Percentiles rank a stretch among this genome's conserved stretches.
Conservation (phyloP, 2,329 filamentous ascomycete genomes). For the Talaromyces pinophilus region DNA sequence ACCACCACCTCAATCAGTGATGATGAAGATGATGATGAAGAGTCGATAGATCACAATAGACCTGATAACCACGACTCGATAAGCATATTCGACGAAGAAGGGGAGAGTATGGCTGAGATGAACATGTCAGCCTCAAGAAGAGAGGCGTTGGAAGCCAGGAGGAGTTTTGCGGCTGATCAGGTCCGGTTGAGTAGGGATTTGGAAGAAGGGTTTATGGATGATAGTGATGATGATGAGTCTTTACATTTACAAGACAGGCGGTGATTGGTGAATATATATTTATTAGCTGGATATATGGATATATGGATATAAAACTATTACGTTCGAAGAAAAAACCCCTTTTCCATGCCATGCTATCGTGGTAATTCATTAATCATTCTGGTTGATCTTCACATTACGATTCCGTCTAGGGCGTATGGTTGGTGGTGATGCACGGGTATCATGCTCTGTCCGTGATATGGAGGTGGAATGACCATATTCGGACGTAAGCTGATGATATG, state of each 20-base stretch:
- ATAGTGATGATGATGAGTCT: constrained; percentile 64
- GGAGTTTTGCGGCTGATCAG: constrained; percentile 42
- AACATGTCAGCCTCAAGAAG: constrained; percentile 55
- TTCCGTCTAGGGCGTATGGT: neutral
- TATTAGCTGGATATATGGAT: neutral
- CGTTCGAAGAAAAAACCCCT: neutral
- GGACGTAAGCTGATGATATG: neutral
- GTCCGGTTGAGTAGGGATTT: constrained; percentile 75
- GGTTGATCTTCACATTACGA: neutral
- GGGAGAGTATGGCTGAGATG: constrained; percentile 52
- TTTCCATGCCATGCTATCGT: neutral
- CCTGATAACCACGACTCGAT: constrained; percentile 51
- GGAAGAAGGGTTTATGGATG: constrained; percentile 73
- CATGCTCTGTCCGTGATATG: neutral
- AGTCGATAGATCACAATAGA: constrained; percentile 5
- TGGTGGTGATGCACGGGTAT: constrained; percentile 16
- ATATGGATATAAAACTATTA: neutral
- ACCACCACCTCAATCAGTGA: neutral
- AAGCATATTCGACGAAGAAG: constrained; percentile 68
- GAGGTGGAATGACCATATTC: neutral
- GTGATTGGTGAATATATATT: constrained; percentile 3
- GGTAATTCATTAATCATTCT: constrained; percentile 2
- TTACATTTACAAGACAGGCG: neutral
- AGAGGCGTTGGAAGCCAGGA: constrained; percentile 48
- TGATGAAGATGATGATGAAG: constrained; percentile 27